Evolutionary conservation across 345 rosid genomes (phyloP).

Genomic region (Bruguiera parviflora): DNA sequence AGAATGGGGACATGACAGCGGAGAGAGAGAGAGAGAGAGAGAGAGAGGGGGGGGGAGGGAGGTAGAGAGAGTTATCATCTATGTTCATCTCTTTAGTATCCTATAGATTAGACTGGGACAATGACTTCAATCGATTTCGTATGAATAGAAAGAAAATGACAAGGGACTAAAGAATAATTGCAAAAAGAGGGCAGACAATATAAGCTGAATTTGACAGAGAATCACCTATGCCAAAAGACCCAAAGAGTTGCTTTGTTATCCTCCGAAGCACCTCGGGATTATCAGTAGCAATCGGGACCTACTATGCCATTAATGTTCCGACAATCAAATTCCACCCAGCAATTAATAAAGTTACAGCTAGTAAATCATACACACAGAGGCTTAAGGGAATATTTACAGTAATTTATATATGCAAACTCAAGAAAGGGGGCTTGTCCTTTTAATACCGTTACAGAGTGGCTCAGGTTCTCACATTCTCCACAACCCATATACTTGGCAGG

Average conservation of each 20-base stretch:
- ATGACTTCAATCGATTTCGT: no score
- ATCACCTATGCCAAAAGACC: constrained; percentile 64
- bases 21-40: no score
- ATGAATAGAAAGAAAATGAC: no score
- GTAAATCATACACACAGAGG: not conserved
- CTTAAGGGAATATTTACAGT: not conserved
- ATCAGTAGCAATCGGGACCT: constrained; percentile 86
- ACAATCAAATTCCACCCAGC: not conserved
- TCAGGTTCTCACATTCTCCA: constrained; percentile 84
- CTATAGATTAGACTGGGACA: no score
- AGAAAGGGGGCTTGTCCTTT: not conserved
- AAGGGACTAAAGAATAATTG: no score
- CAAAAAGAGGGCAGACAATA: no score
- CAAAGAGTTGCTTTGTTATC: constrained; percentile 73
- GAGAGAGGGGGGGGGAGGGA: no score
- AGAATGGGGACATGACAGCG: no score
- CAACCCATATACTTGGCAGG: constrained; percentile 91
- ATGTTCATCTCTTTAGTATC: no score
- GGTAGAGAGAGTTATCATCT: no score
- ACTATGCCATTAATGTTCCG: constrained; percentile 1
- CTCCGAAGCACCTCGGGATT: constrained; percentile 73
- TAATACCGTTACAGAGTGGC: constrained; percentile 79
- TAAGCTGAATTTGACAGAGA: constrained; percentile 8
- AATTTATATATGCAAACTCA: not conserved
- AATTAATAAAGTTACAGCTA: not conserved